phyloP scores from a whole-genome alignment of 768 basidiomycete species.

The Lactarius hengduanensis region DNA sequence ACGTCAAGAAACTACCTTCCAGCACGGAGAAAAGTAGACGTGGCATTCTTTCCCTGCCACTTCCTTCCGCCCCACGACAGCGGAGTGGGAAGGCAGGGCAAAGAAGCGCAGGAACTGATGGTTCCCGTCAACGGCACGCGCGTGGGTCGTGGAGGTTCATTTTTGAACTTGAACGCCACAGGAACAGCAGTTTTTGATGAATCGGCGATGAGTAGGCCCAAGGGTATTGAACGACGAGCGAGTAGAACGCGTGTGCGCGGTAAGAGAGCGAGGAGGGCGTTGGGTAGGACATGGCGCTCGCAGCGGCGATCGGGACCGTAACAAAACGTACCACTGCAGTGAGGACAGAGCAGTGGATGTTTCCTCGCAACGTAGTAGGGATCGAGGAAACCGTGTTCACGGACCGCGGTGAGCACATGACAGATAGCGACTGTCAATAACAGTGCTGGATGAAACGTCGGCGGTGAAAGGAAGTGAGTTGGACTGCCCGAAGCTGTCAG shows the following conservation, averaged over 20 bases:
- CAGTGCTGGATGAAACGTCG: conserved; percentile 22
- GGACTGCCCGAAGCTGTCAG: conserved; percentile 26
- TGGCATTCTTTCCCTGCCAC: conserved; percentile 18
- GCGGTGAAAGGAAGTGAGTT: conserved; percentile 24
- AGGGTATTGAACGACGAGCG: not conserved
- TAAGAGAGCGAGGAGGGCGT: conserved; percentile 2
- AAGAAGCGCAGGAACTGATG: conserved; percentile 20
- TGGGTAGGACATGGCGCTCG: not conserved
- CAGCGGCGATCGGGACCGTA: conserved; percentile 14
- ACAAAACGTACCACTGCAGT: not conserved
- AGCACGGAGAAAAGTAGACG: conserved; percentile 21
- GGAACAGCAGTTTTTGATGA: conserved; percentile 20
- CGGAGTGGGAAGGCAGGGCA: conserved; percentile 19
- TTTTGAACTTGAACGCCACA: conserved; percentile 21
- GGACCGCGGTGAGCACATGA: conserved; percentile 16
- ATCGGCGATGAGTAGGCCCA: conserved; percentile 23
- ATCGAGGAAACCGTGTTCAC: conserved; percentile 17
- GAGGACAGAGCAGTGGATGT: not conserved
- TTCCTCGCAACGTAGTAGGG: conserved; percentile 10
- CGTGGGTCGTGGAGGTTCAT: conserved; percentile 20
- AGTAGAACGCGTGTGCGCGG: not conserved
- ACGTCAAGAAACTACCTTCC: conserved; percentile 24
- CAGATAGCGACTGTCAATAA: conserved; percentile 24
- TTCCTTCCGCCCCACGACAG: conserved; percentile 17
- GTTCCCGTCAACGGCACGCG: conserved; percentile 25